Evolutionary conservation across 768 basidiomycete genomes (phyloP), one percentile per base, ranked within the genome.

Genomic region (Boletales sp.): DNA sequence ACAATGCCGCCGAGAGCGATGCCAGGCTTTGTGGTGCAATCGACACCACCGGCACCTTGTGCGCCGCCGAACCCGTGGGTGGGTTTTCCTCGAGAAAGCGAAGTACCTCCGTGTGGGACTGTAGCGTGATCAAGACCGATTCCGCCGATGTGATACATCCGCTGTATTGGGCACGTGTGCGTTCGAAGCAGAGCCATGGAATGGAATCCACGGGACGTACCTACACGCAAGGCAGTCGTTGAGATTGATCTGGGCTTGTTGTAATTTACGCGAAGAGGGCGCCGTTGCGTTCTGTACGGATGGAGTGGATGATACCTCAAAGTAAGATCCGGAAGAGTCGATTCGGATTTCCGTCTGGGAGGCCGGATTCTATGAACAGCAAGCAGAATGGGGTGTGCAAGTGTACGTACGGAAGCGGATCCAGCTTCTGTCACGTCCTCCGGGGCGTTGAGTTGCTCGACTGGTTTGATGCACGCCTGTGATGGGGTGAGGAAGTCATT

Each of bases 101-200:
- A 41, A 95, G 80, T 4, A 98, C 94, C 68, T 99, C 94, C 14
- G 81, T 81, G 61, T 97, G 94, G 8, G 93, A 95, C 67, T 99
- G 95, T 34, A 96, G 77, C 12, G 94, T 94, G 63, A 99, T 96
- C 52, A 99, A 80, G 41, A 98, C 85, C 17, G 93, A 95, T 74
- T 99, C 95, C 19, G 95, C 95, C 35, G 95, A 97, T 4, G 96
- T 99, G 60, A 99, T 97, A 63, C 96, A 99, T 3, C 96, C 96
- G 52, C 95, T 48, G 35, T 31, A 14, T 96, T 57, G 33, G 57
- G 42, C 12, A 31, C 34, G 48, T 41, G 55, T 68, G 28, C 50
- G 45, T 25, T 7, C 15, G 18, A 42, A 25, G n/a, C 43, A 49
- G 40, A 33, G 39, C 18, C 5, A 7, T 17, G 21, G 12, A 13